phyloP scores from a whole-genome alignment of 352 stramenopile genomes.

The Pythium biforme region DNA sequence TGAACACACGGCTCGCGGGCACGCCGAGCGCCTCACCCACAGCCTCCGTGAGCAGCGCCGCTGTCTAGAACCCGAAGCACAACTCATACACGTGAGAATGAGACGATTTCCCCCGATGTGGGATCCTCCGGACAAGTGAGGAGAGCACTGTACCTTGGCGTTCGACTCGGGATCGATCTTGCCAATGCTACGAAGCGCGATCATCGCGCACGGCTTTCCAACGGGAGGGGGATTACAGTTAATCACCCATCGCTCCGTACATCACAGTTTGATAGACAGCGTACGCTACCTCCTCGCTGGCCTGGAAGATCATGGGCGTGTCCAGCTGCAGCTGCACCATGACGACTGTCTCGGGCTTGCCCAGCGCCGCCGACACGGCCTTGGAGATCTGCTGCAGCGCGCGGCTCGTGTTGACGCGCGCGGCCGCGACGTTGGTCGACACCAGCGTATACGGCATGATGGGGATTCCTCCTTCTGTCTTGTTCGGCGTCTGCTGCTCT shows the following conservation, averaged over 20 bases:
- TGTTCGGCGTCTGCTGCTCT: background rate
- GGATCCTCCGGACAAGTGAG: no score
- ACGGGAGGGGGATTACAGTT: no score
- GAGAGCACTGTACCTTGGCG: background rate
- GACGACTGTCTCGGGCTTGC: conserved; percentile 16
- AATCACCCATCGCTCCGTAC: no score
- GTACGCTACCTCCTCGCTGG: conserved; percentile 29
- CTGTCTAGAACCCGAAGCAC: background rate
- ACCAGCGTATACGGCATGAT: conserved; percentile 39
- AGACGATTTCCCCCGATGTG: no score
- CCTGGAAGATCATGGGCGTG: conserved; percentile 34
- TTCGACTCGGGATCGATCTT: conserved; percentile 3
- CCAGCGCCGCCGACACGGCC: conserved; percentile 28
- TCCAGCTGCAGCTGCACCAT: conserved; percentile 45
- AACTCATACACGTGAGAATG: no score
- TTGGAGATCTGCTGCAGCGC: conserved; percentile 33
- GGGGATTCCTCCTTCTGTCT: background rate
- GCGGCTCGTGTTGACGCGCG: conserved; percentile 27
- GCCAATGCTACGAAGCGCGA: conserved; percentile 4
- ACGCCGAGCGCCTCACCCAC: background rate
- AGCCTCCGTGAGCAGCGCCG: background rate
- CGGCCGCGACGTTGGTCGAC: conserved; percentile 34
- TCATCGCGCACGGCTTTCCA: conserved; percentile 1
- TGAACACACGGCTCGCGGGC: background rate
- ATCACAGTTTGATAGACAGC: no score